Base-by-base conservation (phyloP, 169 alveolate species). In the Theileria equi region DNA sequence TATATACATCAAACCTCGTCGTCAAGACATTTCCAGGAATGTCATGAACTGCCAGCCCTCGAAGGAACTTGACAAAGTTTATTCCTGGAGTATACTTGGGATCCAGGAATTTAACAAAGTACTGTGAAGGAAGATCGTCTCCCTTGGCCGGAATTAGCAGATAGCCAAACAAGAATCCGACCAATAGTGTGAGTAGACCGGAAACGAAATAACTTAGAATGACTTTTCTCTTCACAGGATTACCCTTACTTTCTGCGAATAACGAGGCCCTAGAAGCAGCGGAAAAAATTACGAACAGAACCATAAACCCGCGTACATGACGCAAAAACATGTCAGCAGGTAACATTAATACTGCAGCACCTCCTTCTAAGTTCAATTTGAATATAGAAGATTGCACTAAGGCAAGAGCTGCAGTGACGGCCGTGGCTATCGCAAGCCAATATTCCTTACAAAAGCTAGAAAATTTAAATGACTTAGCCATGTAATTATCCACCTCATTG, bases 301-400 rank as follows among this genome's bases (percentile, higher is more conserved):
- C 66, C 16, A 60, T 57, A 43, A 60, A 60, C 4, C 59, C 68
- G 6, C 70, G 65, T 8, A 60, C 70, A 29, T 60, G 70, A 28
- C 70, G 40, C 19, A 38, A 43, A 48, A 60, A 60, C 8, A 60
- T 43, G 11, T 40, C 11, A 34, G 70, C 70, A 0, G 70, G 70
- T 4, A 60, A 2, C 64, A 60, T 11, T 8, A 60, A 34, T 17
- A 44, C 5, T 7, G 21, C 62, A 4, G 29, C 70, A 36, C 65
- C 65, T 29, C 28, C 10, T 21, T 60, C 70, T 8, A 60, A 48
- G 17, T 60, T 40, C 3, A 60, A 21, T 44, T n/a, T 11, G 8
- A 60, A 11, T 7, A 40, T 21, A 5, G 70, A 40, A 5, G 64
- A 19, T 26, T 60, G 70, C 17, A 60, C 36, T 21, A 60, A 43